phyloP scores from a whole-genome alignment of 805 yeast species.

The Ogataea saltuana region DNA sequence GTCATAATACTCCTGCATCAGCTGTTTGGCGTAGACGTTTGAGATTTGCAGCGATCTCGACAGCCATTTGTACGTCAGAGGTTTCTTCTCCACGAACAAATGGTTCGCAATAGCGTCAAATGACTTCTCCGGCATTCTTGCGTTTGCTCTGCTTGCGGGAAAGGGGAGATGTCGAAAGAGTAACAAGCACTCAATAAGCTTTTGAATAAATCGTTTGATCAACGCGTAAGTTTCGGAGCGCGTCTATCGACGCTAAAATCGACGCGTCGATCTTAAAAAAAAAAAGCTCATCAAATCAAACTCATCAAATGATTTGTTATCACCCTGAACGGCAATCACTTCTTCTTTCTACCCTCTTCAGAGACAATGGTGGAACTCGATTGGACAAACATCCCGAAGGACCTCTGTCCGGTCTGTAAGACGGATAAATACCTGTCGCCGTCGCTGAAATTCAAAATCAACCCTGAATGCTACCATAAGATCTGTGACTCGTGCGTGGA shows the following conservation, averaged over 20 bases:
- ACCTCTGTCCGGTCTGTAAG: constrained; percentile 93
- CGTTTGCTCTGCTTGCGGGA: neutral
- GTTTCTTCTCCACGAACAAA: constrained; percentile 23
- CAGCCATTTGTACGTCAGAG: constrained; percentile 28
- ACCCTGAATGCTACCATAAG: constrained; percentile 97
- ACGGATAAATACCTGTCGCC: constrained; percentile 93
- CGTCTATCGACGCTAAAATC: neutral
- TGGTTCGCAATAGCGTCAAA: constrained; percentile 22
- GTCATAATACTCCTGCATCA: constrained; percentile 26
- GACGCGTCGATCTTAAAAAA: constrained; percentile 1
- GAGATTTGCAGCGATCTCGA: constrained; percentile 25
- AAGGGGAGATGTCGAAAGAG: neutral
- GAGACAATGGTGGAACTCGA: constrained; percentile 35
- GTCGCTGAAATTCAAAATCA: constrained; percentile 85
- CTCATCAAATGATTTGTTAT: neutral
- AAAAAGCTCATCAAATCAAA: neutral
- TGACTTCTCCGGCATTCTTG: constrained; percentile 10
- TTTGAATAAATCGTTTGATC: neutral
- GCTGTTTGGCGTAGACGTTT: constrained; percentile 21
- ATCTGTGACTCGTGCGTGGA: constrained; percentile 97
- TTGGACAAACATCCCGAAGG: constrained; percentile 38
- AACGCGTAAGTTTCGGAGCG: constrained; percentile 6
- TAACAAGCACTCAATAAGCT: neutral
- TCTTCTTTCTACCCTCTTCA: neutral
- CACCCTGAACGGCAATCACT: neutral